Percentiles rank a stretch among this genome's conserved stretches.
These are phyloP conservation scores for Pontederia crassipes DNA, from an alignment of 176 grass and related monocot genomes.

Conservation along the genomic window DNA sequence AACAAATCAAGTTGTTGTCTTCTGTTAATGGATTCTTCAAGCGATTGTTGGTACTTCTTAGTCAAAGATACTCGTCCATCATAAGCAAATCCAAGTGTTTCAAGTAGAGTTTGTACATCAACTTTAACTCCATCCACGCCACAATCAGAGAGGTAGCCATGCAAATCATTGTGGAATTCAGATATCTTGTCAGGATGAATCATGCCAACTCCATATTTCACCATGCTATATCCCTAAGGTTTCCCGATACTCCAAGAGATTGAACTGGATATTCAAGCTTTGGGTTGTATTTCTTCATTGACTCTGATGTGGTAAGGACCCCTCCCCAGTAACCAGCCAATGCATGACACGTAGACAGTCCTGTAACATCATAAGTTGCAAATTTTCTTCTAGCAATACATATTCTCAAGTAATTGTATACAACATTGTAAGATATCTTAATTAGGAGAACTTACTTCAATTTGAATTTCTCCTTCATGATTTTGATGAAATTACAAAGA, in stretches of 20 bases:
- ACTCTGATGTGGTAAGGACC: slow-evolving; percentile 15
- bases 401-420: not conserved
- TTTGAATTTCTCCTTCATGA: slow-evolving; percentile 34
- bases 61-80: slow-evolving; percentile 41
- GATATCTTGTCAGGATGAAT: slow-evolving; percentile 40
- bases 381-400: too few relatives aligned
- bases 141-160: slow-evolving; percentile 37
- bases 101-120: slow-evolving; percentile 52
- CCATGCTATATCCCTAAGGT: slow-evolving; percentile 45
- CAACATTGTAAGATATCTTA: not conserved
- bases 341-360: slow-evolving; percentile 40
- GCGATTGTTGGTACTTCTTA: slow-evolving; percentile 41
- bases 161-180: slow-evolving; percentile 57
- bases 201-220: slow-evolving; percentile 40
- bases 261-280: slow-evolving; percentile 39
- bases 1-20: slow-evolving; percentile 39
- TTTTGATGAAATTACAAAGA: slow-evolving; percentile 26
- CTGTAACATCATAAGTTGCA: not conserved
- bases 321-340: slow-evolving; percentile 51
- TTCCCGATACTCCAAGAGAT: slow-evolving; percentile 30
- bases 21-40: slow-evolving; percentile 36
- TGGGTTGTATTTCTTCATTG: slow-evolving; percentile 41
- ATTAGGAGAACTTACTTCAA: slow-evolving; percentile 28
- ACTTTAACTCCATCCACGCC: slow-evolving; percentile 64
- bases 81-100: slow-evolving; percentile 39